A percentile compares a stretch with the other conserved stretches of the same genome.
Evolutionary conservation across 2,329 filamentous ascomycete genomes (phyloP).

Genomic region (Penicillium sumatraense): DNA sequence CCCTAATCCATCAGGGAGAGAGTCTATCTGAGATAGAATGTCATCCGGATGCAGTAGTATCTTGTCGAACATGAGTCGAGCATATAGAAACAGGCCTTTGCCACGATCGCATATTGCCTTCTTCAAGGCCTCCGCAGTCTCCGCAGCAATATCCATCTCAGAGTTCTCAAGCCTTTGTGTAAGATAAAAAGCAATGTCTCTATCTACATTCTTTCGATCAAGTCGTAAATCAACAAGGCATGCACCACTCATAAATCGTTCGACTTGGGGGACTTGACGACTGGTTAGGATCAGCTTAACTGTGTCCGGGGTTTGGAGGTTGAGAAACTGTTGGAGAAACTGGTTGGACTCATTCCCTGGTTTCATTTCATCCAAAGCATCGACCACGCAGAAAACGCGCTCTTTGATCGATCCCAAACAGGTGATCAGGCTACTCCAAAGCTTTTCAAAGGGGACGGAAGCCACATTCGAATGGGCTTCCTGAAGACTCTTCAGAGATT

Average conservation of each 20-base stretch:
- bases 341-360: slow-evolving; percentile 31
- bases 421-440: slow-evolving; percentile 6
- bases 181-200: slow-evolving; percentile 49
- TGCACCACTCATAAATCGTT: slow-evolving; percentile 34
- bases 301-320: slow-evolving; percentile 36
- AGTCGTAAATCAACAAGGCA: slow-evolving; percentile 15
- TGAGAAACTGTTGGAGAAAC: slow-evolving; percentile 34
- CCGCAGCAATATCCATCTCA: neutral
- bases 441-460: neutral
- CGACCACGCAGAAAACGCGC: slow-evolving; percentile 37
- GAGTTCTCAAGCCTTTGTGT: slow-evolving; percentile 23
- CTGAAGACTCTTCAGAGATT: neutral
- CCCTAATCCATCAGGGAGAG: slow-evolving; percentile 43
- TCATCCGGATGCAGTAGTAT: slow-evolving; percentile 27
- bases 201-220: slow-evolving; percentile 40
- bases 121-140: slow-evolving; percentile 13
- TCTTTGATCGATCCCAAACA: neutral
- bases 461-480: neutral
- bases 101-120: slow-evolving; percentile 38
- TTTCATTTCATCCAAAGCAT: neutral
- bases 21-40: slow-evolving; percentile 30
- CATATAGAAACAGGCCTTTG: slow-evolving; percentile 51
- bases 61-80: slow-evolving; percentile 41
- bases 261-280: slow-evolving; percentile 41
- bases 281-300: slow-evolving; percentile 53